Evolutionary conservation across 208 protist species (phyloP), one percentile per base, ranked within the genome.

Genomic region (Crithidia acanthocephali): DNA sequence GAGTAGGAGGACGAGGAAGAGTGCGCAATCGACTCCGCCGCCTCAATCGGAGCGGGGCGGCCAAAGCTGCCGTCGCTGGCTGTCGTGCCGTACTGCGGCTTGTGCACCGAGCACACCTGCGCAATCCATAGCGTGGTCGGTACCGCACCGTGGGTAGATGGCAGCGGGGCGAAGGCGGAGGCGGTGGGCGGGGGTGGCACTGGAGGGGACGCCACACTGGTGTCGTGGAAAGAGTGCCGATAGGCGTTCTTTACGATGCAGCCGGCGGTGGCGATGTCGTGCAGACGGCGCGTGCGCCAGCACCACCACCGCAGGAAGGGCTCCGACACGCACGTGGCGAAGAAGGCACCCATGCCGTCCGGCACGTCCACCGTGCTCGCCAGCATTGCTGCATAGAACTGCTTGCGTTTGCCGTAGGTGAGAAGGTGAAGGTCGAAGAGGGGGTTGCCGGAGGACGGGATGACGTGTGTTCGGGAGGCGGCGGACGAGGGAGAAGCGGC

Each of bases 361-460:
- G 72, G 72, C 56, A 67, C 57, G 33, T 77, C 64, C 28, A 77
- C 64, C n/a, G 72, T 72, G 57, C 58, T 77, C 23, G 63, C 58
- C 57, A 77, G 45, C 64, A 77, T 67, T 3, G 72, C 63, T 9
- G 48, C 37, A 35, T 77, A 77, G 27, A 77, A 35, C 45, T 77
- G 72, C 57, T 71, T 71, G 27, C 72, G 72, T 30, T 45, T 65
- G 27, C 22, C 30, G 64, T 68, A 77, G 40, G 63, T 61, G 57
- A 77, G 72, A 1, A 77, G 63, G 50, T 77, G 72, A 27, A 77
- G 30, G 35, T 77, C 72, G 40, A 77, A 77, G 48, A 77, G 64
- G 4, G 72, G 57, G 53, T 72, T 77, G 48, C 57, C 52, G 7
- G 72, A 77, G 18, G 72, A 77, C 16, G 72, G 72, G 15, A 67